phyloP scores from a whole-genome alignment of 1,284 basidiomycete genomes.

The Takashimella koratensis region DNA sequence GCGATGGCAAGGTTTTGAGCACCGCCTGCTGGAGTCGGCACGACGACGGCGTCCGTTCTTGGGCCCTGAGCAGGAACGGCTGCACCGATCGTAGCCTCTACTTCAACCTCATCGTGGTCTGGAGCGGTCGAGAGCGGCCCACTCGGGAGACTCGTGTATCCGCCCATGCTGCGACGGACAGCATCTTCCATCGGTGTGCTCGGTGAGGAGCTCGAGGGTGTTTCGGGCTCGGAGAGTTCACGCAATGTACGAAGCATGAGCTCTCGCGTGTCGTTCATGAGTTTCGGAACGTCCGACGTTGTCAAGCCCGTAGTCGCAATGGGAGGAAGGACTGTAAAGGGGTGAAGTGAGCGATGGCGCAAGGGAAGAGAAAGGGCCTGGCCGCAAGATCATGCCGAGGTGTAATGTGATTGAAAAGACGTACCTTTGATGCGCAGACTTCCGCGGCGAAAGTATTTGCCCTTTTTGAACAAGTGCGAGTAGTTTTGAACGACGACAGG shows the following conservation, averaged over 20 bases:
- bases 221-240: slow-evolving; percentile 25
- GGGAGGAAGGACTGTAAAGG: slow-evolving; percentile 53
- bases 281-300: slow-evolving; percentile 47
- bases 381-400: too few relatives aligned
- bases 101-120: background rate
- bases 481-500: slow-evolving; percentile 96
- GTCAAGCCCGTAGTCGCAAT: slow-evolving; percentile 52
- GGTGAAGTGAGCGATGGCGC: too few relatives aligned
- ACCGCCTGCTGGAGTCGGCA: background rate
- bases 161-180: background rate
- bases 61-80: background rate
- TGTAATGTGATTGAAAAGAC: slow-evolving; percentile 68
- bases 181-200: slow-evolving; percentile 5
- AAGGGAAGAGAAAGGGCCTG: slow-evolving; percentile 36
- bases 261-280: slow-evolving; percentile 49
- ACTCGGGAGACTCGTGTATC: background rate
- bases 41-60: background rate
- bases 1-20: background rate
- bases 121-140: background rate
- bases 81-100: background rate
- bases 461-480: slow-evolving; percentile 70
- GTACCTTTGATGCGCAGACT: slow-evolving; percentile 84
- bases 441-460: slow-evolving; percentile 73
- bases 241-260: slow-evolving; percentile 49
- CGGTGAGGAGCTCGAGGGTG: slow-evolving; percentile 4